Base-by-base conservation (phyloP, 164 flowering plant species). In the Amborella trichopoda region DNA sequence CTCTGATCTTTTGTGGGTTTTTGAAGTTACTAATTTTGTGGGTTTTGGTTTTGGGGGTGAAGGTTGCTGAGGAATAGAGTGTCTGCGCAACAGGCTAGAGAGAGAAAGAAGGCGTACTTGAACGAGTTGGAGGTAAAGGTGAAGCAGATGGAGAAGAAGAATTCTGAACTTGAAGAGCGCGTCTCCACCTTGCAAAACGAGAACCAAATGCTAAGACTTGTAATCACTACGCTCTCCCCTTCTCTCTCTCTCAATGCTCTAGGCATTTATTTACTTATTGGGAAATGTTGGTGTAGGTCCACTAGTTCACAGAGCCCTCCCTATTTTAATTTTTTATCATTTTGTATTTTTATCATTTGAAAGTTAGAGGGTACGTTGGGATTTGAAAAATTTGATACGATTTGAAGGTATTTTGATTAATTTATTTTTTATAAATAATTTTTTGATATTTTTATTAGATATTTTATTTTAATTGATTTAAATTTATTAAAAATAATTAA, bases 141-240 rank as follows among this genome's bases (percentile, higher is more conserved):
- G 9, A 82, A 80, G 52, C 94, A 78, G 21, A 61, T 88, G 76
- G 99, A 91, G 64, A 73, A 65, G 47, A 84, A 74, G 60, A 91
- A 91, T 53, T 74, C 95, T 11, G 95, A 84, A 68, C 84, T 84
- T 44, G 95, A 78, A 25, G 99, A 91, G 78, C 78, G 79, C 56
- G 73, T 91, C 5, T 87, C 96, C 60, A 91, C 99, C 4, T 66
- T 84, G 78, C 95, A 87, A 50, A 91, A 91, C 48, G 99, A 91
- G 74, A 91, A 91, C 65, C 95, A 91, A 64, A 91, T 87, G 99
- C 99, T 91, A 49, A 80, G 99, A 91, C 96, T 78, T 38, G 99
- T 88, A 79, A 72, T 45, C 6, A 27, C 6, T 33, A 46, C 2
- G 10, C 40, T 20, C 1, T 20, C 22, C 1, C 43, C 32, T 22